Conservation (phyloP, 805 yeast species). For the Cyberlindnera maritima region DNA sequence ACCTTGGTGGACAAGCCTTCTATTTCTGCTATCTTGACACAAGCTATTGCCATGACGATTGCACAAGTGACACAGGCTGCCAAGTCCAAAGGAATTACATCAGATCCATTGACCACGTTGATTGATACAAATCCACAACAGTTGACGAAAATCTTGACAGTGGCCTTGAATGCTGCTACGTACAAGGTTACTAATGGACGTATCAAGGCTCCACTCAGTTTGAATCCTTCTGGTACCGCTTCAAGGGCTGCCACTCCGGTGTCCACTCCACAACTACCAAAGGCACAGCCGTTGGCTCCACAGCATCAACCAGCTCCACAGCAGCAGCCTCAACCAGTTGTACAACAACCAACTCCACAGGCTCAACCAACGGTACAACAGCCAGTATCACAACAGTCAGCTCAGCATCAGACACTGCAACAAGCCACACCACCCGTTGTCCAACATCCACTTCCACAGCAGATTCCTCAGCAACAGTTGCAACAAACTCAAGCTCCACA, state of each 20-base stretch:
- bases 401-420: no score
- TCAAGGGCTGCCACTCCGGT: conserved; percentile 20
- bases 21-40: conserved; percentile 81
- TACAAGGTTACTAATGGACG: conserved; percentile 55
- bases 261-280: conserved; percentile 2
- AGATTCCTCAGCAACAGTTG: not conserved
- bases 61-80: conserved; percentile 89
- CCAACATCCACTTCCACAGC: not conserved
- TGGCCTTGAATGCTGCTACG: conserved; percentile 79
- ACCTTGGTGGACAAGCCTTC: conserved; percentile 76
- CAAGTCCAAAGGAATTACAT: conserved; percentile 75
- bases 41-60: conserved; percentile 89
- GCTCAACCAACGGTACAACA: conserved; percentile 3
- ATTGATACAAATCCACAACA: conserved; percentile 82
- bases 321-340: not conserved
- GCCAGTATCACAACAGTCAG: not conserved
- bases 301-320: not conserved
- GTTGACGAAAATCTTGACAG: conserved; percentile 72
- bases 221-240: conserved; percentile 24
- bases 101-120: conserved; percentile 72
- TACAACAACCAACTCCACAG: not conserved
- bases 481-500: conserved; percentile 1
- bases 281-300: not conserved
- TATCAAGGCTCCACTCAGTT: conserved; percentile 39
- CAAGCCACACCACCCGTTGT: not conserved